Conservation (phyloP, 148 eudicot genomes). For the Amaranthus palmeri region DNA sequence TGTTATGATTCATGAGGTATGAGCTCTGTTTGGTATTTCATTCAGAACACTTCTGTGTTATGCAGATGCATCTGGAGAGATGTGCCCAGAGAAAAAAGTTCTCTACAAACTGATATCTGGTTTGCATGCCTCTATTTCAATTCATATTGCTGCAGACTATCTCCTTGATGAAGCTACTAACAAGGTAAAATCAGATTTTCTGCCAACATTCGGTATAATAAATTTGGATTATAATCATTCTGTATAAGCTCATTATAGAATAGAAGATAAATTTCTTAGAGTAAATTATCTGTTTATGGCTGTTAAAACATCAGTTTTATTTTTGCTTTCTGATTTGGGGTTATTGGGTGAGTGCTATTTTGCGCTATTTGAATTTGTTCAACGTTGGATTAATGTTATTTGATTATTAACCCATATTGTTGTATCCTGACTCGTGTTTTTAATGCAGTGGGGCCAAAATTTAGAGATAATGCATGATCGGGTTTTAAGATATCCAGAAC, state of each 20-base stretch:
- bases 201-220: constrained; percentile 1
- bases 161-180: constrained; percentile 77
- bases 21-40: background rate
- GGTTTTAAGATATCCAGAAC: constrained; percentile 75
- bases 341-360: no score
- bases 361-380: background rate
- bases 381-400: background rate
- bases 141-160: constrained; percentile 84
- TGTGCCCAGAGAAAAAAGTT: constrained; percentile 82
- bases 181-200: constrained; percentile 34
- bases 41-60: background rate
- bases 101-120: constrained; percentile 92
- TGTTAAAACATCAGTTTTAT: background rate
- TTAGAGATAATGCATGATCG: constrained; percentile 72
- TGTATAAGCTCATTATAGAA: no score
- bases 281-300: no score
- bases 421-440: constrained; percentile 1
- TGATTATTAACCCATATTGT: background rate
- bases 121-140: constrained; percentile 88
- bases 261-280: background rate
- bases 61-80: constrained; percentile 78
- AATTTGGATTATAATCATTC: background rate
- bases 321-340: background rate
- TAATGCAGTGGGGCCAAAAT: constrained; percentile 84
- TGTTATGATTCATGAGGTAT: background rate